phyloP scores from a whole-genome alignment of 1,139 yeast species.

The Yamadazyma trypodendri region DNA sequence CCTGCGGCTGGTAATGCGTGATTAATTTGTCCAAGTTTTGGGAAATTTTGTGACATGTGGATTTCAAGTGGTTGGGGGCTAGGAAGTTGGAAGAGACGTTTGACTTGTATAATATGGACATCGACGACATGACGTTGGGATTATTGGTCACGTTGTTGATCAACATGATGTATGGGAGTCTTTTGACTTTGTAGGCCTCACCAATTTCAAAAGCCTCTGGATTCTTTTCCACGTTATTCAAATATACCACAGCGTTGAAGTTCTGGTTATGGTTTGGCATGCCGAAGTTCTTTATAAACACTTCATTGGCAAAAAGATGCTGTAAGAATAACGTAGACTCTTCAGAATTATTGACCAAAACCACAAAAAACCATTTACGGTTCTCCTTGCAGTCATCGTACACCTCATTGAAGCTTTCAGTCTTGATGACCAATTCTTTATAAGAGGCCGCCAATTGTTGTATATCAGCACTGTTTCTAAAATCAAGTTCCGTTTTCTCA shows the following conservation, averaged over 20 bases:
- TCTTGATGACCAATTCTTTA: conserved; percentile 6
- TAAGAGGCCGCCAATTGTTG: neutral
- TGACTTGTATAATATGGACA: conserved; percentile 50
- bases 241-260: conserved; percentile 41
- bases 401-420: conserved; percentile 40
- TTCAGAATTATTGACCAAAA: conserved; percentile 38
- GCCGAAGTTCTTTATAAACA: conserved; percentile 33
- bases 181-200: conserved; percentile 34
- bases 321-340: conserved; percentile 26
- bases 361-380: conserved; percentile 44
- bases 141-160: conserved; percentile 51
- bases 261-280: conserved; percentile 31
- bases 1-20: conserved; percentile 50
- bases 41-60: conserved; percentile 27
- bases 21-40: conserved; percentile 35
- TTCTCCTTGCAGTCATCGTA: conserved; percentile 41
- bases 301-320: conserved; percentile 24
- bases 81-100: conserved; percentile 28
- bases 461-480: neutral
- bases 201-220: conserved; percentile 57
- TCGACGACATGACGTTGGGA: conserved; percentile 49
- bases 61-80: conserved; percentile 18
- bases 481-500: conserved; percentile 1
- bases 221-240: conserved; percentile 34
- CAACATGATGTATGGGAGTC: conserved; percentile 46